These are phyloP conservation scores for Tardiomyces digboiensis DNA, from an alignment of 1,139 yeast genomes.

Conservation along the genomic window DNA sequence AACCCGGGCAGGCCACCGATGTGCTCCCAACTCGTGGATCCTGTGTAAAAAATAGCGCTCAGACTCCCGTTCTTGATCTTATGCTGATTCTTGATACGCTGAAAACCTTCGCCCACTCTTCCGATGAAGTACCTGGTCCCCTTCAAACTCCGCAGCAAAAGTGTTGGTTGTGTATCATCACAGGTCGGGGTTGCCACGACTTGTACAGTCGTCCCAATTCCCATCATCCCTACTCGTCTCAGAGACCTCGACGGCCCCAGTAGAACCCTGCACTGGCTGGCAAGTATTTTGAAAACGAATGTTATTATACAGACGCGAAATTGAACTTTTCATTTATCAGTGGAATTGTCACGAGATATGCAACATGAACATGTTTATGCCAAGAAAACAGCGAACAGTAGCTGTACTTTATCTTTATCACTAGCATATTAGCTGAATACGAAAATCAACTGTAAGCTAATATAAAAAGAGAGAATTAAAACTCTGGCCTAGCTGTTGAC, in stretches of 20 bases:
- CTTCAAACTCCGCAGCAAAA: slow-evolving; percentile 39
- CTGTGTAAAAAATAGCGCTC: slow-evolving; percentile 64
- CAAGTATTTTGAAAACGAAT: slow-evolving; percentile 2
- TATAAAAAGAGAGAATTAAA: too few species aligned
- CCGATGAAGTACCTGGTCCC: slow-evolving; percentile 70
- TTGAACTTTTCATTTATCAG: too few species aligned
- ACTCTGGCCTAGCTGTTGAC: too few species aligned
- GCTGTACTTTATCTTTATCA: too few species aligned
- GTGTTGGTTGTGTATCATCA: slow-evolving; percentile 51
- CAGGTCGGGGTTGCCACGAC: slow-evolving; percentile 46
- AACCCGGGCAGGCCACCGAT: slow-evolving; percentile 90
- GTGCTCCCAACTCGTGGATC: slow-evolving; percentile 60
- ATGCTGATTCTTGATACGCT: slow-evolving; percentile 47
- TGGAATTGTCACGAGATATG: too few species aligned
- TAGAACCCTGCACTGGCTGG: background rate
- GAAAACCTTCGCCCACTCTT: slow-evolving; percentile 77
- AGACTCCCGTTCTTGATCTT: slow-evolving; percentile 34
- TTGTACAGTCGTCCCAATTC: slow-evolving; percentile 17
- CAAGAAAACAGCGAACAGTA: too few species aligned
- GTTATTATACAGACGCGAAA: too few species aligned
- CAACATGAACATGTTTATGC: too few species aligned
- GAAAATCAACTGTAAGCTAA: too few species aligned
- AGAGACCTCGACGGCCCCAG: slow-evolving; percentile 1
- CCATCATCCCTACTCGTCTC: background rate
- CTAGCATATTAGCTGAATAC: too few species aligned